Evolutionary conservation across 2,329 filamentous ascomycete genomes (phyloP), one percentile per base, ranked within the genome.

Genomic region (Aspergillus sp.): DNA sequence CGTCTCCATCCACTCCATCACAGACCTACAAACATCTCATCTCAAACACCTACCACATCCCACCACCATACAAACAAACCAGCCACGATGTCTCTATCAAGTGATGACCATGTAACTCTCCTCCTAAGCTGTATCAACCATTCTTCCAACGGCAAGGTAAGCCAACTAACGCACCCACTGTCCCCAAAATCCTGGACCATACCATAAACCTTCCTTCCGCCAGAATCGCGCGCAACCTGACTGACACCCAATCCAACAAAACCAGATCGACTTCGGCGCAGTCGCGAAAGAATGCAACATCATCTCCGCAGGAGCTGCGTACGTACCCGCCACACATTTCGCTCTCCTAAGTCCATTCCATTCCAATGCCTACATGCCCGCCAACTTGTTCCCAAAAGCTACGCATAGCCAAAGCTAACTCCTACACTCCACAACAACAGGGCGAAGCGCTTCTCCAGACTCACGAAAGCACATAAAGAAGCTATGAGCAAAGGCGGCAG

Each of bases 261-360:
- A 41, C 15, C 23, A 90, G 87, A 80, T 89, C 6, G 84, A 90
- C 66, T 90, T 89, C 63, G 75, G 73, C 6, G 79, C 81, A 49
- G 88, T 91, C n/a, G 85, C 86, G 11, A 75, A 79, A 15, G 87
- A 90, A 65, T 84, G 86, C 43, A 75, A 72, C 21, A 88, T 90
- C 39, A 79, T 87, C 35, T 79, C 76, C 71, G 89, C 88, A 73
- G 87, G 82, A 14, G 88, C 88, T 21, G 88, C 87, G 88, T 19
- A 19, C 19, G 19, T 19, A 19, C 19, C 19, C 21, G 23, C n/a
- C 47, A n/a, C 27, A 43, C 5, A 15, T 17, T 40, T n/a, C 1
- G 17, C 1, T 47, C 44, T 21, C 40, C 43, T 23, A 33, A 15
- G 25, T 52, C 44, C 48, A 35, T 55, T 33, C 14, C 27, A 11